Conservation (phyloP, 768 basidiomycete species). For the Rossbeevera mucosa region DNA sequence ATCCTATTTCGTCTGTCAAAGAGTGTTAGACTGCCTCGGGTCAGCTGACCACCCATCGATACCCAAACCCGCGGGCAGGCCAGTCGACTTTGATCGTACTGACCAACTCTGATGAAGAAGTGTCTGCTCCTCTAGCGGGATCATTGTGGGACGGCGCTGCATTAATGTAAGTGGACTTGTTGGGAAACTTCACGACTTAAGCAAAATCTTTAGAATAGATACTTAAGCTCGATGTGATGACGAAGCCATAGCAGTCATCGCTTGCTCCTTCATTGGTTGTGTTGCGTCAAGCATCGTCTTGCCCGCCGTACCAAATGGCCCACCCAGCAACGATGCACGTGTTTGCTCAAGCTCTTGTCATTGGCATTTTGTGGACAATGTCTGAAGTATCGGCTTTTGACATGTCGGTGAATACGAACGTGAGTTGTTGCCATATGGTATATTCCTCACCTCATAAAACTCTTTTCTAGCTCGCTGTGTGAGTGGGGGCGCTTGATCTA, state of each 20-base stretch:
- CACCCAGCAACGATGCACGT: background rate
- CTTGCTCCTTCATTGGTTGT: background rate
- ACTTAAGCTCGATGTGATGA: conserved; percentile 5
- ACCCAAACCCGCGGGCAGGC: background rate
- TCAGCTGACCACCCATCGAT: background rate
- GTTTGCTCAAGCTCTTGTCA: background rate
- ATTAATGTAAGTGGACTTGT: background rate
- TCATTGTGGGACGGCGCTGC: too few species aligned
- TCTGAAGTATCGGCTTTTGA: conserved; percentile 12
- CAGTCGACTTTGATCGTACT: background rate
- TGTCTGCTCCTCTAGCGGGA: background rate
- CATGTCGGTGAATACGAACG: conserved; percentile 19
- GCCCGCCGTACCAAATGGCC: background rate
- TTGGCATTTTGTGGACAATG: background rate
- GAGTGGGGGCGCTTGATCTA: background rate
- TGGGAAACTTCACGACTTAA: background rate
- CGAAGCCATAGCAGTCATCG: background rate
- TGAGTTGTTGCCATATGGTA: conserved; percentile 3
- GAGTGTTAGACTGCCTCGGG: background rate
- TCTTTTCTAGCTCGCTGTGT: conserved; percentile 19
- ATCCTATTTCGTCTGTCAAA: background rate
- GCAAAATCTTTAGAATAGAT: background rate
- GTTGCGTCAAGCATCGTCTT: background rate
- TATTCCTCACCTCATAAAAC: background rate
- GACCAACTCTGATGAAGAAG: conserved; percentile 3